phyloP scores from a whole-genome alignment of 2,329 filamentous ascomycete species.

The Ophiosphaerella korrae region DNA sequence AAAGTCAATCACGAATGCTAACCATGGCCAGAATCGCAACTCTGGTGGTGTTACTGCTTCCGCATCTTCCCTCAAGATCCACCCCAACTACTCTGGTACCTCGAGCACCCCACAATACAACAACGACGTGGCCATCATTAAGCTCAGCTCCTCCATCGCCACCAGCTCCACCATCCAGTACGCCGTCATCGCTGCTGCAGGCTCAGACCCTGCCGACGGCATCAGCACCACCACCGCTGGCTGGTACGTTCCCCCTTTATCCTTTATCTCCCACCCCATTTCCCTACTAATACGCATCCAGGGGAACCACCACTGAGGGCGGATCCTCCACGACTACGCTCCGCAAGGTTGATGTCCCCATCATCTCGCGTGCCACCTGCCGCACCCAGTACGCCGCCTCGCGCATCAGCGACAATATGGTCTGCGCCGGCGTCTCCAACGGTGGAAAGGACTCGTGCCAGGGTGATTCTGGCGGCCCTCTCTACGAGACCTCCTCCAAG shows the following conservation, averaged over 20 bases:
- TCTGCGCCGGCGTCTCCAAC: slow-evolving; percentile 29
- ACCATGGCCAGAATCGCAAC: slow-evolving; percentile 14
- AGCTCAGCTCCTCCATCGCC: slow-evolving; percentile 29
- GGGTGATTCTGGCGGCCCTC: slow-evolving; percentile 38
- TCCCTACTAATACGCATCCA: slow-evolving; percentile 6
- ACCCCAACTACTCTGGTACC: slow-evolving; percentile 25
- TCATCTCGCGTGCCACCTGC: slow-evolving; percentile 34
- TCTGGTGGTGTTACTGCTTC: slow-evolving; percentile 26
- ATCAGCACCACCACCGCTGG: slow-evolving; percentile 28
- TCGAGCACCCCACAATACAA: slow-evolving; percentile 9
- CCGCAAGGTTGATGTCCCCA: slow-evolving; percentile 35
- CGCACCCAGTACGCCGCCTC: slow-evolving; percentile 21
- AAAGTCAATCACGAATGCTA: background rate
- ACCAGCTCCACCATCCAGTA: slow-evolving; percentile 31
- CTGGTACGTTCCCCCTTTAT: slow-evolving; percentile 18
- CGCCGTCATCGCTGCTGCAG: slow-evolving; percentile 24
- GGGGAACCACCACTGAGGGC: slow-evolving; percentile 21
- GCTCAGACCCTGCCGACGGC: slow-evolving; percentile 30
- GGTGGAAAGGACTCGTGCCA: slow-evolving; percentile 43
- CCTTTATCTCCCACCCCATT: background rate
- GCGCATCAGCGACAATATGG: slow-evolving; percentile 31
- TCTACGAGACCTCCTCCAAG: slow-evolving; percentile 18
- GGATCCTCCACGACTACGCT: slow-evolving; percentile 18
- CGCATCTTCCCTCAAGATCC: slow-evolving; percentile 22
- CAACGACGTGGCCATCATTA: slow-evolving; percentile 33